Evolutionary conservation across 1,284 basidiomycete genomes (phyloP).

Genomic region (Papiliotrema laurentii): DNA sequence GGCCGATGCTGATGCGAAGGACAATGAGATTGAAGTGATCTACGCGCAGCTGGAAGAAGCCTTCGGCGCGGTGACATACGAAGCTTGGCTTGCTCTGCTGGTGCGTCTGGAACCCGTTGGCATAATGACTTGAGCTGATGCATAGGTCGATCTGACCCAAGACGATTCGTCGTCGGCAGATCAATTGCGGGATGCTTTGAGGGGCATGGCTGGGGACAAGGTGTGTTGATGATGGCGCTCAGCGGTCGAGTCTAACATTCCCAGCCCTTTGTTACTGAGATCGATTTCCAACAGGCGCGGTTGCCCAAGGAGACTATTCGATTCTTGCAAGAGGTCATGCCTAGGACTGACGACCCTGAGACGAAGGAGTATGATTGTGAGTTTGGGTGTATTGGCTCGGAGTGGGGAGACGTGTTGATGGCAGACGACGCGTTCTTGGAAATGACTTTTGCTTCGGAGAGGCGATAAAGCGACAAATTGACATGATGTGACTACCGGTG

Average conservation of each 20-base stretch:
- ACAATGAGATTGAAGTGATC: constrained; percentile 81
- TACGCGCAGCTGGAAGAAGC: constrained; percentile 75
- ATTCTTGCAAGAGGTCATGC: constrained; percentile 61
- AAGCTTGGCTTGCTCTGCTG: constrained; percentile 90
- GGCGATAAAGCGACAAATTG: not conserved
- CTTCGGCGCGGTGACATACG: constrained; percentile 86
- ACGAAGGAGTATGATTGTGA: constrained; percentile 39
- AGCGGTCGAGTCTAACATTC: not conserved
- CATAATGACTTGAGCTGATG: not conserved
- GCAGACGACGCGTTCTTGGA: constrained; percentile 41
- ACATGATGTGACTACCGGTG: not conserved
- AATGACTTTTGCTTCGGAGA: constrained; percentile 25
- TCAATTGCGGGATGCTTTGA: constrained; percentile 89
- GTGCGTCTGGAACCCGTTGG: constrained; percentile 52
- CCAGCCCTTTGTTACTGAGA: constrained; percentile 89
- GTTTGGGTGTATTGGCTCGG: constrained; percentile 7
- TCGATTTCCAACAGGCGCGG: constrained; percentile 83
- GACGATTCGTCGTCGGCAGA: constrained; percentile 84
- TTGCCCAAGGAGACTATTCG: constrained; percentile 73
- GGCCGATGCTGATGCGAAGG: constrained; percentile 49
- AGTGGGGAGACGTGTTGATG: not conserved
- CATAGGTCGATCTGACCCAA: constrained; percentile 86
- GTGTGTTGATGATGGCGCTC: constrained; percentile 49
- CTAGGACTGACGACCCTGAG: constrained; percentile 8
- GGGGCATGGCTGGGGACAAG: constrained; percentile 85